These are phyloP conservation scores for Mallotus japonicus DNA, from an alignment of 441 rosid genomes.

Conservation along the genomic window DNA sequence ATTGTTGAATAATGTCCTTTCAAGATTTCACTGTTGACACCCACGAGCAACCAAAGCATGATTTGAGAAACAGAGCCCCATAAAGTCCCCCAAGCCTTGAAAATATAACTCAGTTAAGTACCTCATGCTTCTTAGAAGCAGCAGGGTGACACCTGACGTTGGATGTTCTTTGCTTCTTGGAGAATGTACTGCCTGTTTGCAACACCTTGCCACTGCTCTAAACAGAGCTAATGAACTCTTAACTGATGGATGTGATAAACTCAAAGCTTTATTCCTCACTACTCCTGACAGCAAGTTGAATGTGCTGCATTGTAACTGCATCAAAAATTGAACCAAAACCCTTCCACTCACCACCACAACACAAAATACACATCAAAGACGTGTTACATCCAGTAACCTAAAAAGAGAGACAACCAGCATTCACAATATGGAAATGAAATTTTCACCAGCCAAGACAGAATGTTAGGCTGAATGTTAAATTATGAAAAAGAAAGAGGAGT, in stretches of 20 bases:
- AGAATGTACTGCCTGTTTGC: slow-evolving; percentile 8
- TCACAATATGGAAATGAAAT: too few species aligned
- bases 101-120: neutral
- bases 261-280: neutral
- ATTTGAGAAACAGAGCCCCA: neutral
- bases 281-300: neutral
- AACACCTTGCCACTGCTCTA: neutral
- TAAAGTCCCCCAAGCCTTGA: neutral
- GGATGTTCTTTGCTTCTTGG: neutral
- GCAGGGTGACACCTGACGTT: neutral
- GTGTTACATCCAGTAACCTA: too few species aligned
- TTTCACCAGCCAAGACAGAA: too few species aligned
- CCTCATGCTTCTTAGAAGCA: neutral
- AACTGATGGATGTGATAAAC: neutral
- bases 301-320: neutral
- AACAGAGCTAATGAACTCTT: neutral
- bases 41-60: neutral
- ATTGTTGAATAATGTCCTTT: neutral
- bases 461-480: too few species aligned
- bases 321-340: too few species aligned
- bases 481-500: too few species aligned
- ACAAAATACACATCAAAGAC: too few species aligned
- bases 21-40: neutral
- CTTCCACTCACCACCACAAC: too few species aligned
- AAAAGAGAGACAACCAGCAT: too few species aligned